Evolutionary conservation across 352 stramenopile species (phyloP), one percentile per base, ranked within the genome.

Genomic region (Phytophthora colocasiae): DNA sequence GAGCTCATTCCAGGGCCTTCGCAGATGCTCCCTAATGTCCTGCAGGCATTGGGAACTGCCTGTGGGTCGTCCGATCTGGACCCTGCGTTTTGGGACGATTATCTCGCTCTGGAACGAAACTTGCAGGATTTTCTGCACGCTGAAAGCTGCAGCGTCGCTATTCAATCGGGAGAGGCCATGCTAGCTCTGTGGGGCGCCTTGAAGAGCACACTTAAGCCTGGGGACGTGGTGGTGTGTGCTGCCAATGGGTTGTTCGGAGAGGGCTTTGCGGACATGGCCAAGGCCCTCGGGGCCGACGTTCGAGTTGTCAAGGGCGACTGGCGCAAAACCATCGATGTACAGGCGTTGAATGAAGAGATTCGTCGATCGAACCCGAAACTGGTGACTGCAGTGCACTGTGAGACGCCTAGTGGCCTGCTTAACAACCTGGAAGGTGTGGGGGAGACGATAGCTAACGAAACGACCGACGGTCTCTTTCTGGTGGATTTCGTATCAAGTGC

Each of bases 141-240:
- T 11, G 29, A 69, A 19, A 68, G 70, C 8, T 72, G 62, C 57
- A 71, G 60, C 22, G 66, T 87, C 17, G 74, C 71, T 40, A 82
- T 88, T 44, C 74, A 82, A 49, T 88, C 79, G n/a, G 76, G 79
- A 19, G 79, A 88, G 66, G 79, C 76, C 46, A 88, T 88, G 79
- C 56, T 82, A 46, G 64, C 66, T 12, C 59, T 88, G 50, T 88
- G 79, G 79, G 79, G 79, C 19, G 76, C 79, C 0, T 64, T 88
- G 38, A 83, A 83, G 59, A 88, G 79, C 56, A 73, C 68, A 1
- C 19, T 88, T 1, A 46, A 48, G 36, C 67, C 73, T 22, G 73
- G 76, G 5, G 79, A 85, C 34, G 57, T 71, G 12, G 79, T 88
- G 24, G 58, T 88, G 4, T 84, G 79, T 49, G 78, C 54, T 19